A percentile compares a stretch with the other conserved stretches of the same genome.
phyloP scores from a whole-genome alignment of 1,139 yeast species.

The Protomyces inouyei region DNA sequence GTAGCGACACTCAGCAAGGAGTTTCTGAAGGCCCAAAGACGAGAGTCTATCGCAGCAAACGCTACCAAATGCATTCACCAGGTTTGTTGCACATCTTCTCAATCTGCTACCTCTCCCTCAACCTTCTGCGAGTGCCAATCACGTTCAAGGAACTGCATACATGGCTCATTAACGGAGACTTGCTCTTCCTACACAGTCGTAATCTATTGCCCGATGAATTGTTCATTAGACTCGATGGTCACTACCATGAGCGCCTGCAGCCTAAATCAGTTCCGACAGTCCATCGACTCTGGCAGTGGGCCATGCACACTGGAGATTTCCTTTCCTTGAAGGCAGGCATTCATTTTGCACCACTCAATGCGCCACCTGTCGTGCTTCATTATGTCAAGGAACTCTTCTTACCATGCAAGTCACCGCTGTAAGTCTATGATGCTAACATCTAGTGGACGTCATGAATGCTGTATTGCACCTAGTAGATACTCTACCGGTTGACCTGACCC shows the following conservation, averaged over 20 bases:
- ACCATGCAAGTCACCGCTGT: slow-evolving; percentile 2
- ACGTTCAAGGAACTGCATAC: slow-evolving; percentile 13
- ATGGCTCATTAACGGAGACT: slow-evolving; percentile 5
- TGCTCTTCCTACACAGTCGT: slow-evolving; percentile 10
- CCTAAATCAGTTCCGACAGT: slow-evolving; percentile 7
- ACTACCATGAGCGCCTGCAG: slow-evolving; percentile 3
- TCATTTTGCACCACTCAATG: slow-evolving; percentile 6
- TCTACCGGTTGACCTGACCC: not conserved
- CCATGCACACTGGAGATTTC: slow-evolving; percentile 13
- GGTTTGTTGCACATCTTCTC: slow-evolving; percentile 6
- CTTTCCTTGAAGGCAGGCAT: not conserved
- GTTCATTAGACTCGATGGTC: not conserved
- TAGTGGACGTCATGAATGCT: slow-evolving; percentile 15
- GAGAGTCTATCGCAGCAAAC: not conserved
- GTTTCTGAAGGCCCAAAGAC: not conserved
- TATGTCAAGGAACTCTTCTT: slow-evolving; percentile 7
- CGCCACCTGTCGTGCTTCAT: slow-evolving; percentile 4
- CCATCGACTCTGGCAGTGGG: slow-evolving; percentile 11
- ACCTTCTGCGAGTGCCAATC: slow-evolving; percentile 9
- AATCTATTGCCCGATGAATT: slow-evolving; percentile 1
- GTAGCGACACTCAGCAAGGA: not conserved
- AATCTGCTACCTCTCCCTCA: slow-evolving; percentile 2
- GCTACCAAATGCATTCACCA: slow-evolving; percentile 16
- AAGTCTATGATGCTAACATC: not conserved
- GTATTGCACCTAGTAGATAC: not conserved